These are phyloP conservation scores for Fusarium setosum DNA, from an alignment of 2,329 filamentous ascomycete species.

Conservation along the genomic window DNA sequence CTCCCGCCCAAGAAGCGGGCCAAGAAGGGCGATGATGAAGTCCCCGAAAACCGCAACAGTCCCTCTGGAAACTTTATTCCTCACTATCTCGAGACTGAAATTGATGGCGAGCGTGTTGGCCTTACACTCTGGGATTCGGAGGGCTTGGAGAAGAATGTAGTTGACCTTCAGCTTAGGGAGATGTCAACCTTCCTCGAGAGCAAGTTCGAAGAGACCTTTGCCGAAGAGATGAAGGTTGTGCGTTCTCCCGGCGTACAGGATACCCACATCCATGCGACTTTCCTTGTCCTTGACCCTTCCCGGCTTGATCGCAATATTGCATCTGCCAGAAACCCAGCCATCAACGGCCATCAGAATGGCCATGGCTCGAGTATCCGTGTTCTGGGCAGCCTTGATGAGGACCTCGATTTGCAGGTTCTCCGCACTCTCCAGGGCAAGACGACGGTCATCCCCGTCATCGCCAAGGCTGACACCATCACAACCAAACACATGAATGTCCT, in stretches of 20 bases:
- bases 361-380: constrained; percentile 55
- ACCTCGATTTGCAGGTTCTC: constrained; percentile 90
- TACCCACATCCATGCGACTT: constrained; percentile 96
- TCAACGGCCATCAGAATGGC: constrained; percentile 63
- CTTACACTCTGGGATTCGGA: constrained; percentile 97
- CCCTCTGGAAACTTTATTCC: constrained; percentile 81
- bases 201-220: constrained; percentile 98
- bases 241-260: constrained; percentile 93
- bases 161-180: constrained; percentile 92
- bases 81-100: constrained; percentile 93
- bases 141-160: constrained; percentile 92
- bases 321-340: constrained; percentile 66
- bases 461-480: constrained; percentile 98
- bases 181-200: constrained; percentile 94
- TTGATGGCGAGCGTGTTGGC: constrained; percentile 90
- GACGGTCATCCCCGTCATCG: constrained; percentile 93
- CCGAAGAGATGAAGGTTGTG: constrained; percentile 97
- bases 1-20: constrained; percentile 83
- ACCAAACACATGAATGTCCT: constrained; percentile 91
- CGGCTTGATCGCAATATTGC: constrained; percentile 87
- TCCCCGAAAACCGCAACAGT: constrained; percentile 62
- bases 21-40: constrained; percentile 68
- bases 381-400: constrained; percentile 82
- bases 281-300: constrained; percentile 89
- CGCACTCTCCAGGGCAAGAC: constrained; percentile 92